Evolutionary conservation across 169 alveolate genomes (phyloP), one percentile per base, ranked within the genome.

Genomic region (Plasmodium billcollinsi): DNA sequence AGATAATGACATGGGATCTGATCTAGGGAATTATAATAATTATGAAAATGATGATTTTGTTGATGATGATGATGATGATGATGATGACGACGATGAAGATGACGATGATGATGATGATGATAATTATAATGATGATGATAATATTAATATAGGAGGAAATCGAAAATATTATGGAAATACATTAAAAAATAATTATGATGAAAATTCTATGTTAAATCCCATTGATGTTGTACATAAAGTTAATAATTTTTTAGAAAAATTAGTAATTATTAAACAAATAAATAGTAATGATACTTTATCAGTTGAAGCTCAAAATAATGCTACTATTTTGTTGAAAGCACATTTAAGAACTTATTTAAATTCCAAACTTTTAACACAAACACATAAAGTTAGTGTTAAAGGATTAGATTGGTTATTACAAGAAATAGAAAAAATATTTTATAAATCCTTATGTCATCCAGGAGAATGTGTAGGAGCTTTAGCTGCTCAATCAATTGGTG

Each of bases 401-500:
- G 98, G 97, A n/a, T 96, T 98, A 67, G 99, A 99, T 88, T 98
- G 99, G 99, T 94, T 99, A 43, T 91, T 98, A 56, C 99, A 99
- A 50, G 99, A 99, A 95, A 98, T 99, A 69, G 97, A 97, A 86
- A 96, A 97, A 9, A 97, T 96, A 88, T 98, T 98, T 90, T 96
- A 97, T 56, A 95, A 97, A 80, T 97, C 99, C 6, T 95, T 98
- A 49, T 99, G 98, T 15, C 98, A 98, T 89, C 99, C 99, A 15
- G 99, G 99, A 26, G 99, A 99, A 75, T 97, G 98, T 95, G 99
- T 98, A 29, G 99, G 99, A 1, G 98, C 99, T 24, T 96, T 99
- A 21, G 99, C 99, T 3, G 99, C 99, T 3, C 99, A 99, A 93
- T 97, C 99, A n/a, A 98, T 99, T 33, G 99, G 99, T 66, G 99